Percentiles rank a stretch among this genome's conserved stretches.
Conservation (phyloP, 495 filamentous ascomycete species). For the Cenococcum geophilum region DNA sequence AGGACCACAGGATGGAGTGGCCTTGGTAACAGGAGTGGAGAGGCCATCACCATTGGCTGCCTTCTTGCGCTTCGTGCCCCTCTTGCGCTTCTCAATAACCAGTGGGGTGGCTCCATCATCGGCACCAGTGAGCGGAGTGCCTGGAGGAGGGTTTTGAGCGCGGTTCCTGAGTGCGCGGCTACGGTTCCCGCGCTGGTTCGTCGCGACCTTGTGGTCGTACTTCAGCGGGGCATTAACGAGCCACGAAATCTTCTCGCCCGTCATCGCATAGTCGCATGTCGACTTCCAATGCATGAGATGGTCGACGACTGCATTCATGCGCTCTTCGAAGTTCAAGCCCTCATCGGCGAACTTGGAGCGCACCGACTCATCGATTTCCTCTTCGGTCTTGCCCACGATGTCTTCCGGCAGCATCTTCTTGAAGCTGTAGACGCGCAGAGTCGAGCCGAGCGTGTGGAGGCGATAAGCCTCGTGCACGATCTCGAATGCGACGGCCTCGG, state of each 20-base stretch:
- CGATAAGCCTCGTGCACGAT: background rate
- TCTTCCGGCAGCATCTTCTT: background rate
- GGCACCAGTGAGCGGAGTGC: no score
- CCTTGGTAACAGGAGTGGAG: no score
- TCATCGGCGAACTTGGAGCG: background rate
- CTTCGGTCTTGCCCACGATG: background rate
- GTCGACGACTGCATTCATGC: background rate
- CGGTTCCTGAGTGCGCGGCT: background rate
- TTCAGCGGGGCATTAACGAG: background rate
- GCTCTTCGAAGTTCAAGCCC: background rate
- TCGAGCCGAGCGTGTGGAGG: background rate
- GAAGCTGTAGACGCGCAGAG: background rate
- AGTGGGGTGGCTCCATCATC: no score
- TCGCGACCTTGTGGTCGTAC: background rate
- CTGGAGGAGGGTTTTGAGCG: no score
- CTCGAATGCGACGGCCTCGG: background rate
- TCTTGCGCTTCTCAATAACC: no score
- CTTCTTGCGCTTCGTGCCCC: no score
- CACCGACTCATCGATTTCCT: background rate
- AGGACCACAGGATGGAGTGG: no score
- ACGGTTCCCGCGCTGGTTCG: background rate
- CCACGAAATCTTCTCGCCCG: background rate
- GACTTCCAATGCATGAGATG: background rate
- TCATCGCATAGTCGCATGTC: background rate
- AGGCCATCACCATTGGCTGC: no score